Conservation (phyloP, 495 filamentous ascomycete species). For the Trichodelitschia bisporula region DNA sequence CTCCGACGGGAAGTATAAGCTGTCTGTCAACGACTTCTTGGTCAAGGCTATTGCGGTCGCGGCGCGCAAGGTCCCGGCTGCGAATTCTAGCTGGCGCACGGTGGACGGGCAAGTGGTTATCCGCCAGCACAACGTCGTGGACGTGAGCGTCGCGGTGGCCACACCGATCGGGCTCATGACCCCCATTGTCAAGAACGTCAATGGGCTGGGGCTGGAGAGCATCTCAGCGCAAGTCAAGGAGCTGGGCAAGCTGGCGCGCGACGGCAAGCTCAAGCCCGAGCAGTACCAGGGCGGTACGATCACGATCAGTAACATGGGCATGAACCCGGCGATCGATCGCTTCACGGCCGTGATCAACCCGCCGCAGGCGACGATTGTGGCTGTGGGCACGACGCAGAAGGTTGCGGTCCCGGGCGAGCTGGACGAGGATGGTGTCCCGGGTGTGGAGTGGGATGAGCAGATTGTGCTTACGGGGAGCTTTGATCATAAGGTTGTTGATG, state of each 20-base stretch:
- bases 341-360: slow-evolving; percentile 99
- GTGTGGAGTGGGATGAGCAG: slow-evolving; percentile 88
- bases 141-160: slow-evolving; percentile 84
- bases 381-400: slow-evolving; percentile 85
- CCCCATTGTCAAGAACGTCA: slow-evolving; percentile 77
- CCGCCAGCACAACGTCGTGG: slow-evolving; percentile 73
- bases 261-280: slow-evolving; percentile 97
- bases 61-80: slow-evolving; percentile 74
- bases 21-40: slow-evolving; percentile 97
- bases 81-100: slow-evolving; percentile 86
- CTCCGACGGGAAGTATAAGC: slow-evolving; percentile 83
- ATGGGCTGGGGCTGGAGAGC: slow-evolving; percentile 54
- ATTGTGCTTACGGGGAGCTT: slow-evolving; percentile 86
- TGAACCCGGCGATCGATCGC: slow-evolving; percentile 87
- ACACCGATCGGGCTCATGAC: slow-evolving; percentile 92
- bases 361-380: slow-evolving; percentile 67
- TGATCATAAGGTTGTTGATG: slow-evolving; percentile 88
- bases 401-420: slow-evolving; percentile 63
- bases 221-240: slow-evolving; percentile 85
- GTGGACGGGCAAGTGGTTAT: slow-evolving; percentile 47
- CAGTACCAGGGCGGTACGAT: slow-evolving; percentile 98
- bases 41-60: slow-evolving; percentile 86
- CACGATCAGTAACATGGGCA: slow-evolving; percentile 99
- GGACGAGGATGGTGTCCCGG: slow-evolving; percentile 38
- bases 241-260: slow-evolving; percentile 80